Percentiles rank a stretch among this genome's conserved stretches.
Conservation (phyloP, 306 rosid species). For the Albizia julibrissin region DNA sequence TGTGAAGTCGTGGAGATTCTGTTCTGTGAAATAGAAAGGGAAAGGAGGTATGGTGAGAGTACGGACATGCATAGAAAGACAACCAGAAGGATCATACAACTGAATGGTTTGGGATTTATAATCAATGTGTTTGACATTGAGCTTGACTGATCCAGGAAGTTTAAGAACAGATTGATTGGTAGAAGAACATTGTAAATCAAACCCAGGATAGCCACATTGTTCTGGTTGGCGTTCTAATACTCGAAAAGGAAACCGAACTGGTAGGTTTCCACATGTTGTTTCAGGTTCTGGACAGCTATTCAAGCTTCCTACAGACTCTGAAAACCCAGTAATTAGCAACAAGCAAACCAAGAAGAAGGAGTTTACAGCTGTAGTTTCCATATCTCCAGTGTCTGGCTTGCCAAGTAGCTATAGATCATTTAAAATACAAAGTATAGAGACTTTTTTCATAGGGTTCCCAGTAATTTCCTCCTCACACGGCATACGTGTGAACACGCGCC, state of each 20-base stretch:
- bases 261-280: too few species aligned
- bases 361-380: neutral
- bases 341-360: neutral
- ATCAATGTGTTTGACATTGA: slow-evolving; percentile 34
- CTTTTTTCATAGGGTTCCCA: too few species aligned
- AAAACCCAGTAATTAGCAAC: neutral
- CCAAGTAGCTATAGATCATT: neutral
- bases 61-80: slow-evolving; percentile 6
- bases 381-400: neutral
- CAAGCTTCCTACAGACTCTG: neutral
- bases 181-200: slow-evolving; percentile 44
- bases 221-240: slow-evolving; percentile 8
- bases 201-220: slow-evolving; percentile 35
- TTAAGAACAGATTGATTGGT: slow-evolving; percentile 25
- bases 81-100: slow-evolving; percentile 17
- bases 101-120: slow-evolving; percentile 35
- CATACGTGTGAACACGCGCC: too few species aligned
- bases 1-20: neutral
- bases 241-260: neutral
- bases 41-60: slow-evolving; percentile 26
- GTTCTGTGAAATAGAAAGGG: neutral
- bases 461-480: too few species aligned
- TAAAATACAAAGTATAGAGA: too few species aligned
- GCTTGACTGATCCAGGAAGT: slow-evolving; percentile 38
- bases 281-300: neutral